These are phyloP conservation scores for Aspergillus heteromorphus DNA, from an alignment of 495 filamentous ascomycete genomes.

Conservation along the genomic window DNA sequence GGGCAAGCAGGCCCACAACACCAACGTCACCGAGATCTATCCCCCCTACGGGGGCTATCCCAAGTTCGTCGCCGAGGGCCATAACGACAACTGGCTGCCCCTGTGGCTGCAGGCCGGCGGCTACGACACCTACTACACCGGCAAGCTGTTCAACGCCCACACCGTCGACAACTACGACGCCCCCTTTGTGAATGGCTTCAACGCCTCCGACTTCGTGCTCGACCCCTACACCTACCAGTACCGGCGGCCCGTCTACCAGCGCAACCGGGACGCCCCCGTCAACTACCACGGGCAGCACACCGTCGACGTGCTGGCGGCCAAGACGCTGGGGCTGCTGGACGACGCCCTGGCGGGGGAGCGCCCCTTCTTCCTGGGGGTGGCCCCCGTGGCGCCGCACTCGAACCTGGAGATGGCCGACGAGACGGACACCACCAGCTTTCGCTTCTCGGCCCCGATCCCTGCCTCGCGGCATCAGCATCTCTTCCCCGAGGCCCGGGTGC, in stretches of 20 bases:
- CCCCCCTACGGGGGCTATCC: conserved; percentile 59
- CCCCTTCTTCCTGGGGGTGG: conserved; percentile 65
- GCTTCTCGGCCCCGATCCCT: conserved; percentile 51
- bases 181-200: conserved; percentile 49
- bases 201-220: conserved; percentile 51
- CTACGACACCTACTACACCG: conserved; percentile 62
- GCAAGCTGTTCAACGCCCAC: conserved; percentile 61
- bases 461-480: conserved; percentile 32
- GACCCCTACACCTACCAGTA: conserved; percentile 63
- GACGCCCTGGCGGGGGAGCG: conserved; percentile 47
- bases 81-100: conserved; percentile 57
- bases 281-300: conserved; percentile 46
- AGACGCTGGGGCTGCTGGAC: conserved; percentile 54
- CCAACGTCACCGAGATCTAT: conserved; percentile 60
- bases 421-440: conserved; percentile 7
- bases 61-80: conserved; percentile 55
- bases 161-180: conserved; percentile 47
- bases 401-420: conserved; percentile 41
- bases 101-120: conserved; percentile 59
- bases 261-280: conserved; percentile 46
- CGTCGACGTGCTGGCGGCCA: conserved; percentile 50
- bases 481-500: conserved; percentile 34
- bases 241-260: conserved; percentile 52
- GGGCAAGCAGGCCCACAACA: conserved; percentile 60
- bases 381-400: conserved; percentile 62